Evolutionary conservation across 1,284 basidiomycete species (phyloP).

Genomic region (Malassezia restricta): DNA sequence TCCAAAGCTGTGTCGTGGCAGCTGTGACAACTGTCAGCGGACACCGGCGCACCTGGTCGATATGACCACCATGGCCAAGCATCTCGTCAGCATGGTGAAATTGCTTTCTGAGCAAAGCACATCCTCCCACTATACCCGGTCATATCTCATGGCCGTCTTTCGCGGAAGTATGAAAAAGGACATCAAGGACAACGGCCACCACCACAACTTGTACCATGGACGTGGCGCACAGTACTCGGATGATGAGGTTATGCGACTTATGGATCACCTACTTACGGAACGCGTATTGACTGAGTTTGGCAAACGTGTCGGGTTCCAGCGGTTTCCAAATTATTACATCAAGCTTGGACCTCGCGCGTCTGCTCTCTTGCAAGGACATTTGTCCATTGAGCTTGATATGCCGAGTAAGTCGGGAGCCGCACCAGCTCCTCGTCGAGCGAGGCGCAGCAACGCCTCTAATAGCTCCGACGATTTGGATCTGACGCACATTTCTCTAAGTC

Average conservation of each 20-base stretch:
- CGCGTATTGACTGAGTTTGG: conserved; percentile 9
- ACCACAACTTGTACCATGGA: conserved; percentile 37
- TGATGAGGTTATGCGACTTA: conserved; percentile 10
- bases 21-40: conserved; percentile 62
- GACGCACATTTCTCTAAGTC: conserved; percentile 9
- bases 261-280: conserved; percentile 8
- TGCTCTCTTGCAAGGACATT: not conserved
- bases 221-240: conserved; percentile 6
- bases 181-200: conserved; percentile 52
- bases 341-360: conserved; percentile 1
- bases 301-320: conserved; percentile 6
- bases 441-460: not conserved
- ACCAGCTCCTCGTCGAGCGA: not conserved
- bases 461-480: conserved; percentile 12
- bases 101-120: conserved; percentile 44
- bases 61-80: conserved; percentile 52
- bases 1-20: conserved; percentile 53
- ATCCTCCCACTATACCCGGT: conserved; percentile 50
- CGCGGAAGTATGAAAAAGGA: conserved; percentile 54
- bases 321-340: conserved; percentile 12
- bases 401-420: not conserved
- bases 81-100: conserved; percentile 53
- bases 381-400: conserved; percentile 6
- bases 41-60: conserved; percentile 47
- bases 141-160: conserved; percentile 52